These are phyloP conservation scores for Theobroma grandiflorum DNA, from an alignment of 441 rosid genomes.

Conservation along the genomic window DNA sequence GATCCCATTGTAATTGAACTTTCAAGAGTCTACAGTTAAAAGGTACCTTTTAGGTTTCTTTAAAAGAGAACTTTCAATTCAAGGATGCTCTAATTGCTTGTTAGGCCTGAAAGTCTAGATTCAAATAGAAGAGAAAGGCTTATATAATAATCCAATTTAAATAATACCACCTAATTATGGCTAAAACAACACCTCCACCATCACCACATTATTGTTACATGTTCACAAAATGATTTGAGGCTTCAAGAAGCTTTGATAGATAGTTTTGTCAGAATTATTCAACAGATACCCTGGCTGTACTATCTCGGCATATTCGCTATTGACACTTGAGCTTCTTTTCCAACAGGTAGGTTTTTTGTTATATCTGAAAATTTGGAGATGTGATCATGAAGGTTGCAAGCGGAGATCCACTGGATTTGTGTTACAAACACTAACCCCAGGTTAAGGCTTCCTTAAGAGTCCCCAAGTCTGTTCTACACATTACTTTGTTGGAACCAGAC, in stretches of 20 bases:
- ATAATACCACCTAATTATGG: no score
- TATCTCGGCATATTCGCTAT: neutral
- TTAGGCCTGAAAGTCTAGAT: neutral
- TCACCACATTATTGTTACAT: neutral
- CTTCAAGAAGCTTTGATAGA: neutral
- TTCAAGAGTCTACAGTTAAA: conserved; percentile 16
- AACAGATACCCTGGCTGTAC: no score
- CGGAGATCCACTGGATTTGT: neutral
- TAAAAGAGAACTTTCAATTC: neutral
- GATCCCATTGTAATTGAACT: conserved; percentile 32
- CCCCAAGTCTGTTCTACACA: neutral
- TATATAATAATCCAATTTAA: no score
- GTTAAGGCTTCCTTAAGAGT: neutral
- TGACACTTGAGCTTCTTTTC: neutral
- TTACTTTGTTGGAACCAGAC: neutral
- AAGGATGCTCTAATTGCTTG: neutral
- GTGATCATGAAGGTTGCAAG: neutral
- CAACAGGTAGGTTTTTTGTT: neutral
- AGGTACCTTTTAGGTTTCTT: neutral
- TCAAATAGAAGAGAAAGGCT: no score
- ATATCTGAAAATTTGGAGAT: neutral
- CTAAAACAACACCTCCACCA: no score
- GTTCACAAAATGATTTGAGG: neutral
- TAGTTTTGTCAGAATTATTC: neutral
- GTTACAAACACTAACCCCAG: neutral